These are phyloP conservation scores for Pyronema omphalodes DNA, from an alignment of 495 filamentous ascomycete genomes.

Conservation along the genomic window DNA sequence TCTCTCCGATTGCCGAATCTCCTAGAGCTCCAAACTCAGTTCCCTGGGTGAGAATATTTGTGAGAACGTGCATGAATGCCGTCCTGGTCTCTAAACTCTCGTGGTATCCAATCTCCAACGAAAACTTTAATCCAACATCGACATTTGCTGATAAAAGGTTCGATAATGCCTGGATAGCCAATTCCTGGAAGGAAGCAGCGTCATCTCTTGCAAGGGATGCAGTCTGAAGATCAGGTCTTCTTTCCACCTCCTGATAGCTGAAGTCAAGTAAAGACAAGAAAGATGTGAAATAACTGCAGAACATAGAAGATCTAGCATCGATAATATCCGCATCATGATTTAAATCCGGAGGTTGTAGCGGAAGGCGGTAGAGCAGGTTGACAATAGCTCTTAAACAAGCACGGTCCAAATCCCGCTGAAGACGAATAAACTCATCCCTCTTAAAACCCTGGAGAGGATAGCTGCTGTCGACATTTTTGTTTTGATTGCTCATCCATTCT, in stretches of 20 bases:
- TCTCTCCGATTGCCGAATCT: constrained; percentile 43
- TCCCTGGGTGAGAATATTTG: constrained; percentile 47
- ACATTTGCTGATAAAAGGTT: constrained; percentile 51
- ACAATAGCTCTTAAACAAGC: constrained; percentile 42
- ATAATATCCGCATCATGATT: constrained; percentile 42
- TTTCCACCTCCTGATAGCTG: constrained; percentile 30
- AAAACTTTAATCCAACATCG: constrained; percentile 48
- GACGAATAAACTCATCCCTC: constrained; percentile 33
- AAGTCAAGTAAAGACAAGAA: constrained; percentile 43
- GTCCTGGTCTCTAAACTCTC: constrained; percentile 47
- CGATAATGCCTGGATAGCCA: constrained; percentile 44
- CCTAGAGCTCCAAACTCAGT: constrained; percentile 48
- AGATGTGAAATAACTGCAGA: constrained; percentile 46
- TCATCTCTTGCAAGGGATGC: constrained; percentile 29
- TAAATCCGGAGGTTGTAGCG: constrained; percentile 43
- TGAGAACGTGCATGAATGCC: constrained; percentile 47
- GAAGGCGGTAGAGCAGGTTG: constrained; percentile 43
- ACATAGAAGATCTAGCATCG: constrained; percentile 45
- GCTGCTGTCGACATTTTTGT: constrained; percentile 9
- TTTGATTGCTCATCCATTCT: constrained; percentile 33
- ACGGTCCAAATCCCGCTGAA: constrained; percentile 43
- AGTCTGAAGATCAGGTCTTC: constrained; percentile 27
- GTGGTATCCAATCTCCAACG: constrained; percentile 45
- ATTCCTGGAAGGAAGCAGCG: constrained; percentile 33
- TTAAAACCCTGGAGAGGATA: constrained; percentile 19